Evolutionary conservation across 1,139 yeast genomes (phyloP).

Genomic region (Hemisphaericaspora xylanilytica): DNA sequence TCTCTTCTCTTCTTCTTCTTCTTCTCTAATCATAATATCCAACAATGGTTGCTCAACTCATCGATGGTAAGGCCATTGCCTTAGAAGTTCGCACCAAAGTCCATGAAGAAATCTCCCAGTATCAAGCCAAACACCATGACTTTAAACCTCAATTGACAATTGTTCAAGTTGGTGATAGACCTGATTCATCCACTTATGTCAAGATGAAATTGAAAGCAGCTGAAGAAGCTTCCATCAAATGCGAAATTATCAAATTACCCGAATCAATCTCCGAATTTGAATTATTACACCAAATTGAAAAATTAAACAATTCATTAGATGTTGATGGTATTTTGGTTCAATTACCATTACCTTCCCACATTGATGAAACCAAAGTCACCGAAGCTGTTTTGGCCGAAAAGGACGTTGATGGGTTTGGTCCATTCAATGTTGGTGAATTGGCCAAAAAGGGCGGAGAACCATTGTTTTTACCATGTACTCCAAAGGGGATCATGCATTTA

Average conservation of each 20-base stretch:
- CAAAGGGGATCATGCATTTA: slow-evolving; percentile 86
- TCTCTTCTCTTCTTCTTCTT: neutral
- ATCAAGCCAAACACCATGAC: slow-evolving; percentile 54
- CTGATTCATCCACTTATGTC: slow-evolving; percentile 92
- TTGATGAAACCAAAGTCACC: slow-evolving; percentile 77
- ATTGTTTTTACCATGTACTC: slow-evolving; percentile 89
- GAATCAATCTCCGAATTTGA: slow-evolving; percentile 58
- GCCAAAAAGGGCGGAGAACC: slow-evolving; percentile 89
- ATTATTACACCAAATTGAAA: slow-evolving; percentile 56
- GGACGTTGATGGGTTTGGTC: slow-evolving; percentile 97
- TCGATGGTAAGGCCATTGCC: slow-evolving; percentile 76
- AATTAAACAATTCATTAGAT: slow-evolving; percentile 61
- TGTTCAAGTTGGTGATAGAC: slow-evolving; percentile 86
- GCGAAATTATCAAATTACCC: slow-evolving; percentile 66
- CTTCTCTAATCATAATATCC: slow-evolving; percentile 2
- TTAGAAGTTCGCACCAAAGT: slow-evolving; percentile 48
- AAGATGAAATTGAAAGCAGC: slow-evolving; percentile 95
- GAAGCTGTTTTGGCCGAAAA: slow-evolving; percentile 72
- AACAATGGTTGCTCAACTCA: slow-evolving; percentile 38
- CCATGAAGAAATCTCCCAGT: slow-evolving; percentile 52
- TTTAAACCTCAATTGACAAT: slow-evolving; percentile 80
- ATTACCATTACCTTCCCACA: slow-evolving; percentile 81
- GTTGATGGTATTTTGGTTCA: slow-evolving; percentile 92
- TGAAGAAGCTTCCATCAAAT: slow-evolving; percentile 72
- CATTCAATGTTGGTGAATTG: slow-evolving; percentile 86